Evolutionary conservation across 2,329 filamentous ascomycete genomes (phyloP), one percentile per base, ranked within the genome.

Genomic region (Botrytis aclada): DNA sequence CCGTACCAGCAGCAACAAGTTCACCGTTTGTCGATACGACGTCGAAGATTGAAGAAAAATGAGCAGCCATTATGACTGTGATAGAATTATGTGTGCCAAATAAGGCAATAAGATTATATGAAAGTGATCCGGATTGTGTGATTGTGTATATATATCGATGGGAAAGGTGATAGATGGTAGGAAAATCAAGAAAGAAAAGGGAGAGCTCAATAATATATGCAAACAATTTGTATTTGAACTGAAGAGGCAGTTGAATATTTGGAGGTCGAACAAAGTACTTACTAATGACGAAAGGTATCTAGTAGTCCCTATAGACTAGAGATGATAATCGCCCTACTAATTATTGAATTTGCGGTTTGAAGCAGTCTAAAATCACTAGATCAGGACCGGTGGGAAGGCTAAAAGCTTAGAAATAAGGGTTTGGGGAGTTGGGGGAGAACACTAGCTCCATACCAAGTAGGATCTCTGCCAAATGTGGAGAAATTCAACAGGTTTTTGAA

Each of bases 1-100:
- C 32, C 14, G 43, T 69, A 29, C 78, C 79, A 41, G 78, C 74
- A 66, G 76, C 76, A 63, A 77, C 69, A 32, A 72, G 34, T 64
- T 73, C 70, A 45, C 37, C n/a, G 37, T 41, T 41, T 20, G 61
- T 29, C 25, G 61, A 43, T 39, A 63, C 47, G 37, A 69, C n/a
- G 22, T 58, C 51, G 37, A 69, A 41, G 34, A 56, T 43, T 25
- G 37, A 56, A 32, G 65, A 37, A 20, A 69, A 56, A 20, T 69
- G 65, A 12, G 65, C 65, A 41, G 65, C 65, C 65, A 69, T 69
- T 56, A 18, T 56, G 47, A 69, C n/a, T 58, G 37, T 56, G 14
- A 43, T 43, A 25, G 34, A 32, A 25, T 56, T 25, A 3, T 69
- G 29, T 29, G 32, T 56, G 10, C 10, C 65, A 9, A 56, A 41